Base-by-base conservation (phyloP, 75 land plant species). In the Pinus albicaulis region DNA sequence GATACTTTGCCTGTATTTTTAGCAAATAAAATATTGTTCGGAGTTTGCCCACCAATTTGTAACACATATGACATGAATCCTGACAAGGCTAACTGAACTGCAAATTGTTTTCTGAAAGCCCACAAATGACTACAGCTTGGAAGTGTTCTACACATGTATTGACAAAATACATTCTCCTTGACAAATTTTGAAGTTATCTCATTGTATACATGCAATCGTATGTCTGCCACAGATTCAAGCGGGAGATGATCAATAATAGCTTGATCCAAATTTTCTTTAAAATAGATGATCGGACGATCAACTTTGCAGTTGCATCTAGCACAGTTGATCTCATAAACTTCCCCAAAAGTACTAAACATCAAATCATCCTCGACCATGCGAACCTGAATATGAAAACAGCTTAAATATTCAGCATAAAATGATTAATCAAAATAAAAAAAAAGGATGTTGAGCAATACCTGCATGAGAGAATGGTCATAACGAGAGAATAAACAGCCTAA, bases 61-160 rank as follows among this genome's bases (percentile, higher is more conserved):
- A 96, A 85, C 95, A 96, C 92, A 83, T 79, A 94, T 20, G 99
- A 96, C 88, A 96, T 90, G 76, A 96, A 94, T 57, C 98, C 91
- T 22, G 95, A 96, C n/a, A 96, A 89, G 38, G 98, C 98, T 73
- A 96, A 69, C 81, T 96, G 99, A 74, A 89, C 82, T 20, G 99
- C 93, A 87, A 96, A 94, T 82, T 96, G 99, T 88, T 94, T 96
- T 81, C 94, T 96, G 76, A 94, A 92, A 69, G 93, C 86, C 99
- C 99, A 96, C 55, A 92, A 81, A 77, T 92, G 93, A 76, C 88
- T 90, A 41, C 90, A 92, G 75, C 83, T 96, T 12, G 94, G 88
- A 74, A 96, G 83, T 7, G 94, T 96, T 81, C 93, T 93, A 76
- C 93, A 93, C 96, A 96, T 96, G 81, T 86, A 96, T 79, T 93